Evolutionary conservation across 768 basidiomycete species (phyloP).

Genomic region (Leccinum arenicola): DNA sequence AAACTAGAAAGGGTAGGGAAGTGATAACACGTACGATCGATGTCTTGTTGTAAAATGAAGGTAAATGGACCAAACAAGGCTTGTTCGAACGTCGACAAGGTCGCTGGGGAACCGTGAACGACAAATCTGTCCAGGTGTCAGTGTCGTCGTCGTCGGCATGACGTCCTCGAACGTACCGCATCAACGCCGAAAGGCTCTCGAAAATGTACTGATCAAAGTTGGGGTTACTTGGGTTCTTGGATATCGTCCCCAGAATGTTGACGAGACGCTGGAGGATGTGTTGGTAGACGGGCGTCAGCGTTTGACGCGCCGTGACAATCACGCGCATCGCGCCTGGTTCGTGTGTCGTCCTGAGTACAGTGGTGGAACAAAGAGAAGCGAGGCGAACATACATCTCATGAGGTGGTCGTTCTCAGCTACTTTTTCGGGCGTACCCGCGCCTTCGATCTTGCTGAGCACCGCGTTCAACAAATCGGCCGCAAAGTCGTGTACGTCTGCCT

Average conservation of each 20-base stretch:
- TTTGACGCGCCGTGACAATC: constrained; percentile 82
- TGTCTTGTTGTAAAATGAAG: constrained; percentile 85
- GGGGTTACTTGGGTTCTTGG: constrained; percentile 96
- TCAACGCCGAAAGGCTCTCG: constrained; percentile 91
- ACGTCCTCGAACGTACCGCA: constrained; percentile 53
- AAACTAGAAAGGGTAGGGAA: not conserved
- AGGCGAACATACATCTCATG: constrained; percentile 78
- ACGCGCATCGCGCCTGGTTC: constrained; percentile 87
- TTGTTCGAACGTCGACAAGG: constrained; percentile 73
- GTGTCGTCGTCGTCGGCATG: not conserved
- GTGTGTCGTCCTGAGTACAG: not conserved
- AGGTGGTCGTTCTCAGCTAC: constrained; percentile 96
- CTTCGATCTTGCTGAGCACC: constrained; percentile 77
- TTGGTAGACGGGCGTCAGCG: constrained; percentile 66
- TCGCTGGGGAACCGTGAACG: constrained; percentile 62
- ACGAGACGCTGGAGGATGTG: constrained; percentile 72
- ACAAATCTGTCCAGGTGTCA: constrained; percentile 59
- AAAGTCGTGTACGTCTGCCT: constrained; percentile 81
- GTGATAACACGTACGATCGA: constrained; percentile 63
- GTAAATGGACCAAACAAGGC: constrained; percentile 86
- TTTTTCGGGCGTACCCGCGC: constrained; percentile 80
- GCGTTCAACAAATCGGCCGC: constrained; percentile 71
- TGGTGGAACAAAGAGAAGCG: not conserved
- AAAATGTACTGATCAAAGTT: constrained; percentile 98
- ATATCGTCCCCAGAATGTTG: constrained; percentile 79